Evolutionary conservation across 2,329 filamentous ascomycete genomes (phyloP).

Genomic region (Alternaria gaisen): DNA sequence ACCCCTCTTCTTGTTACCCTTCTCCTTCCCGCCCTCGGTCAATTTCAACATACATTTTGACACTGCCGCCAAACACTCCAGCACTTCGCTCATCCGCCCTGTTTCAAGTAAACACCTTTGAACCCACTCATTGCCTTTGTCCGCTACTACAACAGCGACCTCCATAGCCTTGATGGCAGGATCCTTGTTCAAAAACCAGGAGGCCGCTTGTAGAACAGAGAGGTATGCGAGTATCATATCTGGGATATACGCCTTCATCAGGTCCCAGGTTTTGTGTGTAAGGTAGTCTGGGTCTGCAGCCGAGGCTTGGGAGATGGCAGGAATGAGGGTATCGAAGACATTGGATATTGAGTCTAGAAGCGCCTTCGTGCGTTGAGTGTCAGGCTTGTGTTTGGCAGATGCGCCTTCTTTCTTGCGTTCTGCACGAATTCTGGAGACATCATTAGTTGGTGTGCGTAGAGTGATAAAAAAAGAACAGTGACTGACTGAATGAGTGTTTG

Average conservation of each 20-base stretch:
- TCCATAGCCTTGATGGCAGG: conserved; percentile 87
- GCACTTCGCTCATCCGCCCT: conserved; percentile 56
- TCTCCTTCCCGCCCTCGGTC: conserved; percentile 52
- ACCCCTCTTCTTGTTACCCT: conserved; percentile 54
- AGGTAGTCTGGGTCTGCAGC: conserved; percentile 11
- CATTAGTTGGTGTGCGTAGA: conserved; percentile 13
- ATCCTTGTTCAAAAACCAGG: conserved; percentile 76
- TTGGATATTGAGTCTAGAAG: conserved; percentile 52
- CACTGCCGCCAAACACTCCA: conserved; percentile 73
- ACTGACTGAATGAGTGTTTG: conserved; percentile 48
- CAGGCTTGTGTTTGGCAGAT: conserved; percentile 24
- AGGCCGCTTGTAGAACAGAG: conserved; percentile 80
- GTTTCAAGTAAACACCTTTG: conserved; percentile 51
- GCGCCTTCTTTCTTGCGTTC: conserved; percentile 21
- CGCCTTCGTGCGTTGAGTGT: conserved; percentile 47
- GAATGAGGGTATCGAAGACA: conserved; percentile 50
- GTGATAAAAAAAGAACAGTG: not conserved
- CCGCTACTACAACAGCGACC: conserved; percentile 76
- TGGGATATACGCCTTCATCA: conserved; percentile 83
- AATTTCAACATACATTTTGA: conserved; percentile 74
- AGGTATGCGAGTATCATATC: conserved; percentile 87
- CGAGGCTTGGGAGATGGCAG: conserved; percentile 21
- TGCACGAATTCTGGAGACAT: conserved; percentile 16
- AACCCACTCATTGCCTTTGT: conserved; percentile 43
- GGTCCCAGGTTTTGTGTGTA: conserved; percentile 49